Conservation (phyloP, 2,329 filamentous ascomycete genomes). For the Fusarium citri region DNA sequence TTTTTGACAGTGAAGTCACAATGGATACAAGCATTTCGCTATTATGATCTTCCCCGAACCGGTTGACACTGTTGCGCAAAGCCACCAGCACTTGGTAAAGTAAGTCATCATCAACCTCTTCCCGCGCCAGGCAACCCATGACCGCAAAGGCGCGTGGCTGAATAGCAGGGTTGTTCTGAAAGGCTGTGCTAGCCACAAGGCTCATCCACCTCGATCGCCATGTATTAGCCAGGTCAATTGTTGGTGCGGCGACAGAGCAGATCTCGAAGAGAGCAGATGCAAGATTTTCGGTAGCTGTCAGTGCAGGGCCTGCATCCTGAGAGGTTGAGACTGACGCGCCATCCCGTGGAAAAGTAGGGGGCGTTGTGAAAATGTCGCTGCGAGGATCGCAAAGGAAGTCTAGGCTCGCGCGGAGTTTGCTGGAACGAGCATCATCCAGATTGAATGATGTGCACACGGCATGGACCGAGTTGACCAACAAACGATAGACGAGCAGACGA, state of each 20-base stretch:
- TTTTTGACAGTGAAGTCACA: conserved; percentile 74
- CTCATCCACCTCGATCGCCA: conserved; percentile 82
- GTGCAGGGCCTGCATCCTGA: conserved; percentile 64
- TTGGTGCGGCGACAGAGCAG: conserved; percentile 71
- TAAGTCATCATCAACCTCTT: conserved; percentile 78
- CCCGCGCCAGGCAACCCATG: conserved; percentile 77
- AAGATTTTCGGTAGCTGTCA: conserved; percentile 69
- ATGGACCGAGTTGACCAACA: conserved; percentile 75
- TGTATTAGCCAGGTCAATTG: conserved; percentile 72
- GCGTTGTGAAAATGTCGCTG: conserved; percentile 67
- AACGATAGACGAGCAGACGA: conserved; percentile 69
- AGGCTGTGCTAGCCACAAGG: conserved; percentile 76
- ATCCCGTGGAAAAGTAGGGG: conserved; percentile 61
- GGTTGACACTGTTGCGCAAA: conserved; percentile 71
- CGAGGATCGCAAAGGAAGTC: conserved; percentile 70
- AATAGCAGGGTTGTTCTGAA: conserved; percentile 78
- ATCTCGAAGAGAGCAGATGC: conserved; percentile 72
- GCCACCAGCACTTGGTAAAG: conserved; percentile 78
- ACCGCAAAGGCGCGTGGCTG: conserved; percentile 76
- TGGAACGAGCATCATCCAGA: conserved; percentile 69
- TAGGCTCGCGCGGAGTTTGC: conserved; percentile 66
- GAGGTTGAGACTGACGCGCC: conserved; percentile 65
- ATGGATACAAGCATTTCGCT: conserved; percentile 77
- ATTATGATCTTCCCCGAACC: conserved; percentile 72
- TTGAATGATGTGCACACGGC: conserved; percentile 74